phyloP scores from a whole-genome alignment of 257 asterid species.

The Rehmannia glutinosa region DNA sequence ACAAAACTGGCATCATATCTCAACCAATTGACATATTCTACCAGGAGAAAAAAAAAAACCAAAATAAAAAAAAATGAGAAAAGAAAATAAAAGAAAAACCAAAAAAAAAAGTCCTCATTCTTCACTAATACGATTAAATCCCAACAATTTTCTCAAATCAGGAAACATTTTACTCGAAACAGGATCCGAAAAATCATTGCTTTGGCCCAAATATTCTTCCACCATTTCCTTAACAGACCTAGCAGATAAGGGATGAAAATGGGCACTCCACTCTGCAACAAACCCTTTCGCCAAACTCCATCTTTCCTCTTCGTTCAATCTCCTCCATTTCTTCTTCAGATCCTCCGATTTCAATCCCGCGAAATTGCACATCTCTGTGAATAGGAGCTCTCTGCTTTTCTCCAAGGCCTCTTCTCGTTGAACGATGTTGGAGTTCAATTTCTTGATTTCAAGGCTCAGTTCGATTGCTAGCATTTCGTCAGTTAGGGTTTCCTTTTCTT shows the following conservation, averaged over 20 bases:
- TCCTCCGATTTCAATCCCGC: slow-evolving; percentile 50
- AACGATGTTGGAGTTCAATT: slow-evolving; percentile 26
- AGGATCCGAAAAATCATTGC: slow-evolving; percentile 8
- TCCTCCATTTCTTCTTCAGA: slow-evolving; percentile 54
- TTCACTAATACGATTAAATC: slow-evolving; percentile 28
- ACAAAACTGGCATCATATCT: not conserved
- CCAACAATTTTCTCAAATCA: slow-evolving; percentile 40
- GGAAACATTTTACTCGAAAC: slow-evolving; percentile 31
- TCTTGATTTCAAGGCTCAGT: slow-evolving; percentile 39
- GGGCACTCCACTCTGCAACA: slow-evolving; percentile 62
- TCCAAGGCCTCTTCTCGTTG: slow-evolving; percentile 56
- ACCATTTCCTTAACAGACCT: slow-evolving; percentile 62
- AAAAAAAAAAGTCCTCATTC: not conserved
- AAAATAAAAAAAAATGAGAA: not conserved
- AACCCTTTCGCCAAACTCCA: slow-evolving; percentile 47
- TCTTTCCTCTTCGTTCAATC: slow-evolving; percentile 52
- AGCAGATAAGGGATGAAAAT: slow-evolving; percentile 74
- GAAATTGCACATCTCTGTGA: slow-evolving; percentile 51
- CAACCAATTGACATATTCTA: not conserved
- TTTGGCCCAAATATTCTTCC: slow-evolving; percentile 46
- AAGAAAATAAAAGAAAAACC: not conserved
- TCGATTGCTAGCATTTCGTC: slow-evolving; percentile 50
- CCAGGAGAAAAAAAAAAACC: not conserved
- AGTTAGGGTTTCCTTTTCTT: slow-evolving; percentile 23
- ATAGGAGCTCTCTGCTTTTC: slow-evolving; percentile 65